Conservation (phyloP, 1,284 basidiomycete genomes). For the Marasmius oreades region DNA sequence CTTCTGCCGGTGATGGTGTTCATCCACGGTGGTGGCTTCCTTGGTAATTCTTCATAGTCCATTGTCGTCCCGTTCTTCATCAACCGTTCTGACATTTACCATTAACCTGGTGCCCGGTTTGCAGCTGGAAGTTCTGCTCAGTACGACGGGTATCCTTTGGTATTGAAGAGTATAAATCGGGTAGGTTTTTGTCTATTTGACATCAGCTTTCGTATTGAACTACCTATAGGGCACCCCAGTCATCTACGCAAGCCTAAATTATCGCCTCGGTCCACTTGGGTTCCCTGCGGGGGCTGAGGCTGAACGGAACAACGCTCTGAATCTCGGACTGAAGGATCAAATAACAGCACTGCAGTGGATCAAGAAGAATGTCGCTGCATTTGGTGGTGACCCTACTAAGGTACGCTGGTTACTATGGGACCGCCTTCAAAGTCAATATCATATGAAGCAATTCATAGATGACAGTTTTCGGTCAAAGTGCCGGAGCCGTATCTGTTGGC, state of each 20-base stretch:
- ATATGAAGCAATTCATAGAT: background rate
- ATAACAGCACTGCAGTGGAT: constrained; percentile 18
- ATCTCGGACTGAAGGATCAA: constrained; percentile 31
- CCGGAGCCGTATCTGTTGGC: background rate
- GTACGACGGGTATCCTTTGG: background rate
- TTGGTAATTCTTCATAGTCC: background rate
- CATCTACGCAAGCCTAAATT: constrained; percentile 16
- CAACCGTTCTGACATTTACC: no score
- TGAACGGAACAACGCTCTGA: constrained; percentile 18
- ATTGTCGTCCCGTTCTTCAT: background rate
- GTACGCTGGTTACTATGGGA: background rate
- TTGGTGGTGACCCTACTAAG: constrained; percentile 16
- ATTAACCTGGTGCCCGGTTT: no score
- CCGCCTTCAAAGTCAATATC: no score
- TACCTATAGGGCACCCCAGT: constrained; percentile 15
- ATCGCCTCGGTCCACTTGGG: constrained; percentile 17
- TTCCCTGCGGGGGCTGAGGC: constrained; percentile 23
- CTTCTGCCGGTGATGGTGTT: background rate
- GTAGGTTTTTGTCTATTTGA: constrained; percentile 3
- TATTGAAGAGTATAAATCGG: constrained; percentile 7
- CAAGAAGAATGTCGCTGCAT: constrained; percentile 14
- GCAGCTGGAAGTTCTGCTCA: background rate
- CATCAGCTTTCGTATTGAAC: background rate
- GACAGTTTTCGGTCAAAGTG: background rate
- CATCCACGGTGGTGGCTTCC: background rate